Percentiles rank a stretch among this genome's conserved stretches.
phyloP scores from a whole-genome alignment of 805 yeast species.

The Wickerhamiella slavikovae region DNA sequence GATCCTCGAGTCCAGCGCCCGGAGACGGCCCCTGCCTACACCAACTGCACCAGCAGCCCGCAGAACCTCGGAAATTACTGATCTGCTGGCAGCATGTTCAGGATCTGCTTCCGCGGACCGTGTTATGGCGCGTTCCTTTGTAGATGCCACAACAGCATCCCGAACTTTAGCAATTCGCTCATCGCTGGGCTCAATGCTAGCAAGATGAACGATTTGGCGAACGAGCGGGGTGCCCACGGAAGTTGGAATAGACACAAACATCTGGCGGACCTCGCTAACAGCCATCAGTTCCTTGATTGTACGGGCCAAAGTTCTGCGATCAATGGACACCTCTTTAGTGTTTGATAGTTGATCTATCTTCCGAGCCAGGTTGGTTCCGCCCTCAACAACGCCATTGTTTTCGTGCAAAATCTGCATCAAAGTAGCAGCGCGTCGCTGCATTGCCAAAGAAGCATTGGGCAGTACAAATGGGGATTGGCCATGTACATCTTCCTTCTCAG shows the following conservation, averaged over 20 bases:
- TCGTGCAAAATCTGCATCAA: conserved; percentile 24
- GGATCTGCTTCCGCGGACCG: no score
- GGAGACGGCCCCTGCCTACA: no score
- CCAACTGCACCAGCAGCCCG: no score
- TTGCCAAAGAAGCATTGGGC: not conserved
- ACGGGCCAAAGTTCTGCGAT: conserved; percentile 30
- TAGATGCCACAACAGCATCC: no score
- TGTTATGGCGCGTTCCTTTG: no score
- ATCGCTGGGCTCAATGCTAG: conserved; percentile 11
- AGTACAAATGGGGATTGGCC: not conserved
- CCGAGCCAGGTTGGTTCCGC: conserved; percentile 23
- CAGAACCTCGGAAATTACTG: no score
- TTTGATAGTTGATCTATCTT: conserved; percentile 20
- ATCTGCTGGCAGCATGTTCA: no score
- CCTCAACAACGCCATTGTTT: conserved; percentile 26
- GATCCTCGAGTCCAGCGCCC: no score
- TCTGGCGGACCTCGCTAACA: conserved; percentile 16
- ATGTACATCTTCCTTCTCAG: not conserved
- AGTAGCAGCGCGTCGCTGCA: conserved; percentile 20
- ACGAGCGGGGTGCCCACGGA: conserved; percentile 7
- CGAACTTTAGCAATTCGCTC: conserved; percentile 9
- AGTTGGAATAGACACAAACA: conserved; percentile 11
- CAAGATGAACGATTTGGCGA: conserved; percentile 14
- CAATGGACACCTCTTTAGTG: conserved; percentile 29
- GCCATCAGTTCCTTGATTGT: conserved; percentile 22